These are phyloP conservation scores for Sporothrix mexicana DNA, from an alignment of 2,329 filamentous ascomycete genomes.

Conservation along the genomic window DNA sequence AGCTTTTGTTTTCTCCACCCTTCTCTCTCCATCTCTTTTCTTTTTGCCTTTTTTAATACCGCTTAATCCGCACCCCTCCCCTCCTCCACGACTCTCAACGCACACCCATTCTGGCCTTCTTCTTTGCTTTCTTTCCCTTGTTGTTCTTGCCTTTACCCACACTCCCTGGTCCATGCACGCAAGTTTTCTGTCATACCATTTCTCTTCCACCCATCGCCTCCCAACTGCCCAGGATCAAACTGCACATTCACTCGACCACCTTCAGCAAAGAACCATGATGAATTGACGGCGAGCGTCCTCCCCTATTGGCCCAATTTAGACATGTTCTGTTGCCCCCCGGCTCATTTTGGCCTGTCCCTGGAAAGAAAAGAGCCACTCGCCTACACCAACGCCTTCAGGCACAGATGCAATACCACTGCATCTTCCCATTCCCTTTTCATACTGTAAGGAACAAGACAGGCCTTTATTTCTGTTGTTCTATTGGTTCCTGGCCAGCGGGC, in stretches of 20 bases:
- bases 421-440: not conserved
- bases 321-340: not conserved
- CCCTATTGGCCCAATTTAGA: not conserved
- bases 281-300: not conserved
- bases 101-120: not conserved
- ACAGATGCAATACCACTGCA: not conserved
- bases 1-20: constrained; percentile 1
- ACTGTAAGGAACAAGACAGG: not conserved
- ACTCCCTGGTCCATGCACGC: constrained; percentile 22
- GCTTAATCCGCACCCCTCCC: constrained; percentile 18
- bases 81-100: not conserved
- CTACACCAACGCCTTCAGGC: not conserved
- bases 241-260: not conserved
- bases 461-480: not conserved
- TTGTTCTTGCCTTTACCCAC: not conserved
- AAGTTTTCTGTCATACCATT: constrained; percentile 24
- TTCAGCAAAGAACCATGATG: not conserved
- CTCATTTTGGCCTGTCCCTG: not conserved
- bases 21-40: not conserved
- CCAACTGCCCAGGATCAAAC: not conserved
- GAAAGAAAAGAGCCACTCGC: constrained; percentile 3
- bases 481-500: not conserved
- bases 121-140: not conserved
- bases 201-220: not conserved
- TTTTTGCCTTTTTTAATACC: not conserved